These are phyloP conservation scores for Fusarium buxicola DNA, from an alignment of 2,329 filamentous ascomycete species.

Conservation along the genomic window DNA sequence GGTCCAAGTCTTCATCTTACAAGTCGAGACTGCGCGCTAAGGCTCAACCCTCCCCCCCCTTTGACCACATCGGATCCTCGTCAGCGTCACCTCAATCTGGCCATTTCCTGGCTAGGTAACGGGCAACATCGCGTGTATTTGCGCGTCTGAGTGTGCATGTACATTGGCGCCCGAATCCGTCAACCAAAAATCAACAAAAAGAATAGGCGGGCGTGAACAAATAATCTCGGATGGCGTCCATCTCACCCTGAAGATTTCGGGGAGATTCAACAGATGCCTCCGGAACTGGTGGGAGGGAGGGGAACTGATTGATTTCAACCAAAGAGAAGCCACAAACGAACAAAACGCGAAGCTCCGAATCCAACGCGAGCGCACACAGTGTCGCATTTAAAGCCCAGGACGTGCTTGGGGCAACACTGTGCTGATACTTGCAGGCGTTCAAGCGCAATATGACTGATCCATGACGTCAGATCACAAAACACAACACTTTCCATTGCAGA, in stretches of 20 bases:
- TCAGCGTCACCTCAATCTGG: constrained; percentile 20
- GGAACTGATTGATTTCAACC: neutral
- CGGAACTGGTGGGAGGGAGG: constrained; percentile 16
- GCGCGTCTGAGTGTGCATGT: constrained; percentile 12
- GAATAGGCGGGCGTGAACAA: neutral
- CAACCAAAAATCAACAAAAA: neutral
- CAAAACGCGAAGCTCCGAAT: constrained; percentile 16
- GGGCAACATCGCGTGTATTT: constrained; percentile 29
- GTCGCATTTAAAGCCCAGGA: constrained; percentile 19
- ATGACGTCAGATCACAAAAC: constrained; percentile 42
- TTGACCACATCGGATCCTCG: constrained; percentile 34
- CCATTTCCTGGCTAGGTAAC: constrained; percentile 26
- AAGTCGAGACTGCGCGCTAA: constrained; percentile 37
- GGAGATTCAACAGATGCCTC: constrained; percentile 24
- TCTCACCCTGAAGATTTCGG: constrained; percentile 16
- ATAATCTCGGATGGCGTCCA: constrained; percentile 16
- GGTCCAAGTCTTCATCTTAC: constrained; percentile 19
- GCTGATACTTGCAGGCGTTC: constrained; percentile 30
- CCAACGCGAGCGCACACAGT: constrained; percentile 35
- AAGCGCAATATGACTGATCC: constrained; percentile 41
- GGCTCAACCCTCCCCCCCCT: constrained; percentile 21
- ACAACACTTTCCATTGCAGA: constrained; percentile 8
- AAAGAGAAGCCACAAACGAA: constrained; percentile 22
- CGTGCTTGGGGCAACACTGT: constrained; percentile 36
- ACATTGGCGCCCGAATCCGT: constrained; percentile 5